These are phyloP conservation scores for Neonectria ditissima DNA, from an alignment of 2,329 filamentous ascomycete genomes.

Conservation along the genomic window DNA sequence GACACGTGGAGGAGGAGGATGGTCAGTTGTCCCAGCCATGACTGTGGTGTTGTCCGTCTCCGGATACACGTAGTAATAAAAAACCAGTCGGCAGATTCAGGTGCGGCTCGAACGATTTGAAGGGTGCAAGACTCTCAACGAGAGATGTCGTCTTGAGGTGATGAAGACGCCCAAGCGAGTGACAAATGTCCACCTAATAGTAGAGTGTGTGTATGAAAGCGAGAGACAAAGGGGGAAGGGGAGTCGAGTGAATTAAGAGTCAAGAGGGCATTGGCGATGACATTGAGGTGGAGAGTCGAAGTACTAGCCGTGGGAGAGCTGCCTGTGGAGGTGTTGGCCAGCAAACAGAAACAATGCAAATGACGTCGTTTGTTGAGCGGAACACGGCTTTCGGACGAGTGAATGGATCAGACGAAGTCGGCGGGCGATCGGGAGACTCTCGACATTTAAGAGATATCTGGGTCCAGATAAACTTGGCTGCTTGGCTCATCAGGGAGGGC, in stretches of 20 bases:
- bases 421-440: conserved; percentile 36
- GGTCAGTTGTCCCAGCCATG: conserved; percentile 35
- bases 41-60: conserved; percentile 6
- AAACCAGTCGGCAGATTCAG: neutral
- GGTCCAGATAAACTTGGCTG: conserved; percentile 42
- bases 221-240: conserved; percentile 27
- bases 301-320: neutral
- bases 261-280: conserved; percentile 33
- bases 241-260: conserved; percentile 35
- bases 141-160: neutral
- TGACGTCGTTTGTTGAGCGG: conserved; percentile 1
- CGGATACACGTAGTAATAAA: conserved; percentile 3
- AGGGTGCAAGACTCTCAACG: conserved; percentile 2
- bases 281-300: conserved; percentile 28
- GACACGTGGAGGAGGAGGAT: conserved; percentile 28
- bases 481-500: conserved; percentile 25
- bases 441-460: conserved; percentile 44
- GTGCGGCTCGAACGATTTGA: neutral
- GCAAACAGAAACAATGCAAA: conserved; percentile 5
- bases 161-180: conserved; percentile 32
- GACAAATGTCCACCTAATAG: conserved; percentile 28
- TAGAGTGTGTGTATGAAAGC: conserved; percentile 17
- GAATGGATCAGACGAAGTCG: conserved; percentile 22
- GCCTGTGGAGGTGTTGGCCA: neutral
- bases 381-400: neutral